Conservation (phyloP, 1,139 yeast genomes). For the Yamadazyma atlantica region DNA sequence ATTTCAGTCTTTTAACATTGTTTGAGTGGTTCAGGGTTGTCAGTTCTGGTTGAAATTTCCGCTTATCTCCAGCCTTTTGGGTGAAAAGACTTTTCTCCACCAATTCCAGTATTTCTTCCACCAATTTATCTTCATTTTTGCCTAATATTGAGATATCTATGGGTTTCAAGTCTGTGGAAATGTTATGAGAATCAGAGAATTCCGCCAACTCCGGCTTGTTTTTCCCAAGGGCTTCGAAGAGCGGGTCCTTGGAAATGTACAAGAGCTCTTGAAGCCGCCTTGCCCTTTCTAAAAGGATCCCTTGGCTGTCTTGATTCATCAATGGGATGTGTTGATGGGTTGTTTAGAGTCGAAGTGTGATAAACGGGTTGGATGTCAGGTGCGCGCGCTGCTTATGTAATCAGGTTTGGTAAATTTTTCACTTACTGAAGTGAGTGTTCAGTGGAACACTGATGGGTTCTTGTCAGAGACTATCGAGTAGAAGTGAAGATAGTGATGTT, state of each 20-base stretch:
- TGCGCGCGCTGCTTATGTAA: too few relatives aligned
- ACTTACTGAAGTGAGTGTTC: too few relatives aligned
- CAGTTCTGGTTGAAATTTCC: background rate
- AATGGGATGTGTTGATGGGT: too few relatives aligned
- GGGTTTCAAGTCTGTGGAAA: conserved; percentile 2
- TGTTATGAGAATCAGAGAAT: conserved; percentile 8
- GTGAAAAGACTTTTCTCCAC: conserved; percentile 9
- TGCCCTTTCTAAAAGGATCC: conserved; percentile 6
- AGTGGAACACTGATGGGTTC: too few relatives aligned
- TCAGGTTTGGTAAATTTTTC: too few relatives aligned
- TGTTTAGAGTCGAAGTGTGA: conserved; percentile 8
- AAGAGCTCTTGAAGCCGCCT: conserved; percentile 15
- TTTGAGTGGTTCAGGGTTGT: background rate
- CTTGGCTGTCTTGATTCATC: too few relatives aligned
- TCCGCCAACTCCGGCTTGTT: conserved; percentile 8
- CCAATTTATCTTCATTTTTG: conserved; percentile 6
- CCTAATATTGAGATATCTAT: conserved; percentile 12
- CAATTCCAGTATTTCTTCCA: conserved; percentile 4
- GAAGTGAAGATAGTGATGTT: too few relatives aligned
- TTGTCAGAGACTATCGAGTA: too few relatives aligned
- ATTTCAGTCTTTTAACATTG: conserved; percentile 9
- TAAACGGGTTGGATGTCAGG: conserved; percentile 16
- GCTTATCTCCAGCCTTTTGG: conserved; percentile 5
- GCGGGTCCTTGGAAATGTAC: conserved; percentile 15
- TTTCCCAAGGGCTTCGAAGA: conserved; percentile 13